phyloP scores from a whole-genome alignment of 1,284 basidiomycete species.

The Austropuccinia psidii region DNA sequence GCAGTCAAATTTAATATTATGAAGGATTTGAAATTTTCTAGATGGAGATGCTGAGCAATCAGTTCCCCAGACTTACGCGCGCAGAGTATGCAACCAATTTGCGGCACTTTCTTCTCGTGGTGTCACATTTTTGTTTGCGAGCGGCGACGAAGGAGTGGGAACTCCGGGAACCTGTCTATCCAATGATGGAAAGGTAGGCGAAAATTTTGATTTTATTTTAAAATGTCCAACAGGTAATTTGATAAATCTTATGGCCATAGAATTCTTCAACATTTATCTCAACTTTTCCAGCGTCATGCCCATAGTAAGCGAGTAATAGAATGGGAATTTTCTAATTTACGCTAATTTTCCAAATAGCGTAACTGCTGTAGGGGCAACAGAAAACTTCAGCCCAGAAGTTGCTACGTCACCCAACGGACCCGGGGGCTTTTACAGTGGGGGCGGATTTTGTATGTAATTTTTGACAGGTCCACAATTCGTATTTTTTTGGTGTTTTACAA shows the following conservation, averaged over 20 bases:
- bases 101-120: slow-evolving; percentile 48
- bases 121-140: slow-evolving; percentile 49
- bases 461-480: too few species aligned
- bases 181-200: slow-evolving; percentile 9
- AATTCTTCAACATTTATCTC: neutral
- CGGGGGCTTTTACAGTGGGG: slow-evolving; percentile 15
- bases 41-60: slow-evolving; percentile 41
- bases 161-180: slow-evolving; percentile 7
- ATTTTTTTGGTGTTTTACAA: slow-evolving; percentile 35
- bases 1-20: neutral
- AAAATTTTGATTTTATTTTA: neutral
- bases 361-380: slow-evolving; percentile 43
- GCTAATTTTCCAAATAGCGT: neutral
- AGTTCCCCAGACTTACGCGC: slow-evolving; percentile 37
- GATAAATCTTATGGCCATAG: neutral
- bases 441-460: slow-evolving; percentile 12
- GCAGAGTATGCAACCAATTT: slow-evolving; percentile 47
- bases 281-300: slow-evolving; percentile 17
- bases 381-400: slow-evolving; percentile 44
- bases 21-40: neutral
- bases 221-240: neutral
- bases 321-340: neutral
- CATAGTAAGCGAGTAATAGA: slow-evolving; percentile 1
- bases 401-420: slow-evolving; percentile 33
- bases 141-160: slow-evolving; percentile 44